Evolutionary conservation across 331 rosid species (phyloP), one percentile per base, ranked within the genome.

Genomic region (Malus hybrid): DNA sequence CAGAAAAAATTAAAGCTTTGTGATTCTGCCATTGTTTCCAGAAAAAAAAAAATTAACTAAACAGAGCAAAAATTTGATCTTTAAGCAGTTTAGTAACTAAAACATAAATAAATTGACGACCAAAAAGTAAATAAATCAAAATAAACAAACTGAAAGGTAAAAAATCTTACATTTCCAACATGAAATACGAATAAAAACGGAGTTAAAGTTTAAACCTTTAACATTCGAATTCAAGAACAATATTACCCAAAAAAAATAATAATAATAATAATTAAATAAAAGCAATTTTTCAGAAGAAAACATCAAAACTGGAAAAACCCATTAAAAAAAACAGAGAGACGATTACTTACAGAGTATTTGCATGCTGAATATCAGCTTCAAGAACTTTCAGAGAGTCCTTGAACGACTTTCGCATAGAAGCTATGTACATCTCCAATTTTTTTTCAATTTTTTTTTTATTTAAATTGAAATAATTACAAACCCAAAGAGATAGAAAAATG

Each of bases 361-460:
- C 98, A 32, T 94, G 98, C 79, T 91, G 98, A 66, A 94, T 94
- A 90, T 94, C 98, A 85, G 98, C 98, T 88, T 94, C 97, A 71
- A 94, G 97, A 26, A 91, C 87, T 85, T 94, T 94, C 68, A 94
- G 81, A 68, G 98, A 94, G 75, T 94, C 98, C 92, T 91, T 94
- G 87, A 94, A 94, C 52, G 98, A 94, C 84, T 90, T 94, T 86
- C 97, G 87, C 96, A 87, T 94, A 79, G 98, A 84, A 81, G 91
- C 87, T 78, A 91, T 80, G 78, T 91, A 91, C 97, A 91, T 84
- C 81, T 88, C 79, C 77, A 22, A 50, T 6, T 1, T 6, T 5
- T 16, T 48, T 48, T 0, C 3, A 0, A 34, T 6, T 34, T 5
- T 33, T 7, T 33, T 33, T 24, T 6, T 1, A 33, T 24, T 24